Conservation (phyloP, 441 rosid species). For the Caryocar brasiliense region DNA sequence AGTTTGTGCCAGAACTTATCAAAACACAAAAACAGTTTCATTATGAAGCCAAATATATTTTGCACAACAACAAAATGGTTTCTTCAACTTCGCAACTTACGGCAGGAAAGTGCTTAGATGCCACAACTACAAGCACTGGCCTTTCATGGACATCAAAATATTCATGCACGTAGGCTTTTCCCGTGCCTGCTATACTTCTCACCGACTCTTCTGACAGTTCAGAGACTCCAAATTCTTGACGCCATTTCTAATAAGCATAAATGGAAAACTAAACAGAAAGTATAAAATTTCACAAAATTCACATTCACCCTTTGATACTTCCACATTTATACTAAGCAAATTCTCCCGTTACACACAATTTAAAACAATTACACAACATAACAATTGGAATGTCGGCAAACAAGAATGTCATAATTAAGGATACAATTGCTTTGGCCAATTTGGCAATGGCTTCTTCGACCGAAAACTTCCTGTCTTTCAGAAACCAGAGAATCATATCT, state of each 20-base stretch:
- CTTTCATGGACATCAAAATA: constrained; percentile 51
- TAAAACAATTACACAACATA: no score
- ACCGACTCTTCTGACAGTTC: constrained; percentile 61
- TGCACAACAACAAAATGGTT: neutral
- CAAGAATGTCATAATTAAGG: constrained; percentile 24
- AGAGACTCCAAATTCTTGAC: constrained; percentile 47
- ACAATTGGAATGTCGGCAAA: no score
- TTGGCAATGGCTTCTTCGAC: constrained; percentile 40
- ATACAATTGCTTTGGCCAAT: constrained; percentile 75
- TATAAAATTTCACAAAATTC: neutral
- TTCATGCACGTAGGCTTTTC: constrained; percentile 73
- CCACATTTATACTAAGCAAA: neutral
- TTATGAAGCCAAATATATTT: no score
- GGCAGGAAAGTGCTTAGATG: constrained; percentile 68
- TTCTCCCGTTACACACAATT: neutral
- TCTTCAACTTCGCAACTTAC: constrained; percentile 33
- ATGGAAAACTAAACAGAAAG: constrained; percentile 18
- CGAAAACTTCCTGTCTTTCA: constrained; percentile 60
- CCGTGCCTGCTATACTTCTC: constrained; percentile 50
- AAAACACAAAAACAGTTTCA: no score
- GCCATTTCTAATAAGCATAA: constrained; percentile 51
- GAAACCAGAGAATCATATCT: constrained; percentile 82
- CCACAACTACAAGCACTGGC: constrained; percentile 79
- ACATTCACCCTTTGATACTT: neutral
- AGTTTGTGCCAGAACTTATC: no score